Percentiles rank a stretch among this genome's conserved stretches.
Conservation (phyloP, 164 flowering plant species). For the Saururus chinensis region DNA sequence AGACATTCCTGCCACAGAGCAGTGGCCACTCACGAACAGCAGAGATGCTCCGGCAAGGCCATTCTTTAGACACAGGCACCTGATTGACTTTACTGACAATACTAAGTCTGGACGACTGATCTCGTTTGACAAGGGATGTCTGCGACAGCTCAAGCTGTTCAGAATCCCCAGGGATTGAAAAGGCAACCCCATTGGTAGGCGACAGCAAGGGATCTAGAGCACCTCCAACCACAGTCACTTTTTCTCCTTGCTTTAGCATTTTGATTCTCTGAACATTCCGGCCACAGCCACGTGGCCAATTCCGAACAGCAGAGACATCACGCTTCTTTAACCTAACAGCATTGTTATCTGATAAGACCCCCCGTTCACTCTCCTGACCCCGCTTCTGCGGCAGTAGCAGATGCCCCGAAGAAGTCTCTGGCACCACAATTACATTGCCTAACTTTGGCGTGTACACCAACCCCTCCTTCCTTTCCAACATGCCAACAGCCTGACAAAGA, state of each 20-base stretch:
- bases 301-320: conserved; percentile 41
- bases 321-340: conserved; percentile 33
- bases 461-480: too few species aligned
- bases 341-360: background rate
- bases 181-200: background rate
- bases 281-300: conserved; percentile 49
- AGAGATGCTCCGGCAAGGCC: conserved; percentile 34
- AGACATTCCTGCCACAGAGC: conserved; percentile 30
- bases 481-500: background rate
- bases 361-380: background rate
- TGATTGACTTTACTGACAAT: background rate
- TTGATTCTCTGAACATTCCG: conserved; percentile 7
- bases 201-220: background rate
- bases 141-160: background rate
- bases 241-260: background rate
- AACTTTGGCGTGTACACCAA: too few species aligned
- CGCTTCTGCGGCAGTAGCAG: background rate
- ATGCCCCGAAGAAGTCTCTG: too few species aligned
- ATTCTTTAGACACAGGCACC: conserved; percentile 9
- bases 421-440: background rate
- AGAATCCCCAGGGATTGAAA: conserved; percentile 2
- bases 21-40: conserved; percentile 22
- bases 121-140: background rate
- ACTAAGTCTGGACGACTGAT: background rate
- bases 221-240: background rate